A percentile compares a stretch with the other conserved stretches of the same genome.
These are phyloP conservation scores for Phytophthora ramorum DNA, from an alignment of 352 stramenopile genomes.

Conservation along the genomic window DNA sequence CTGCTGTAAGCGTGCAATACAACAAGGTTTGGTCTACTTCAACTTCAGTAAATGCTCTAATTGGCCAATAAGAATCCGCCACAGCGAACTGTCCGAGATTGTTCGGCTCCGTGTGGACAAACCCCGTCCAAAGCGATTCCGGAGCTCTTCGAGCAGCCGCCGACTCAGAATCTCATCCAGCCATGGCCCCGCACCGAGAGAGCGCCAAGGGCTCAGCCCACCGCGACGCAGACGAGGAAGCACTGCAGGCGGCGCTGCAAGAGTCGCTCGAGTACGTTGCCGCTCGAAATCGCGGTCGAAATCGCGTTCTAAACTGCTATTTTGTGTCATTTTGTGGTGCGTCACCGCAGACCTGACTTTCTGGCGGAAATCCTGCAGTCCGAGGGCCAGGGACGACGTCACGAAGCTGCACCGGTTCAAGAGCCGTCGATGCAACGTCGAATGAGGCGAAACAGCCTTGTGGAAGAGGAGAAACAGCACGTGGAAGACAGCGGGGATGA, in stretches of 20 bases:
- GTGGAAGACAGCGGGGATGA: constrained; percentile 29
- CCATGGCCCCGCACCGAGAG: constrained; percentile 30
- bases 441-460: constrained; percentile 12
- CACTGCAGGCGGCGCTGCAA: constrained; percentile 66
- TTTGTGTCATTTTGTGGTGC: background rate
- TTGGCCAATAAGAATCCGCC: background rate
- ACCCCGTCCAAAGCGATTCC: background rate
- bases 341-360: constrained; percentile 57
- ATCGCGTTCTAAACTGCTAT: constrained; percentile 10
- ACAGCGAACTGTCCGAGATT: constrained; percentile 28
- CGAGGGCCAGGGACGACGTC: constrained; percentile 36
- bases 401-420: background rate
- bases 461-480: constrained; percentile 24
- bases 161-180: constrained; percentile 15
- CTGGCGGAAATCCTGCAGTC: constrained; percentile 77
- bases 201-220: constrained; percentile 34
- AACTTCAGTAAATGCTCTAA: background rate
- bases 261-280: constrained; percentile 63
- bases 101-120: constrained; percentile 10
- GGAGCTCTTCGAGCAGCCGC: constrained; percentile 2
- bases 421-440: background rate
- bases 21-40: background rate
- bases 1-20: constrained; percentile 45
- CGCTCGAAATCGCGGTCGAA: constrained; percentile 3
- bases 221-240: constrained; percentile 75